Evolutionary conservation across 768 basidiomycete genomes (phyloP), one percentile per base, ranked within the genome.

Genomic region (Filobasidium floriforme): DNA sequence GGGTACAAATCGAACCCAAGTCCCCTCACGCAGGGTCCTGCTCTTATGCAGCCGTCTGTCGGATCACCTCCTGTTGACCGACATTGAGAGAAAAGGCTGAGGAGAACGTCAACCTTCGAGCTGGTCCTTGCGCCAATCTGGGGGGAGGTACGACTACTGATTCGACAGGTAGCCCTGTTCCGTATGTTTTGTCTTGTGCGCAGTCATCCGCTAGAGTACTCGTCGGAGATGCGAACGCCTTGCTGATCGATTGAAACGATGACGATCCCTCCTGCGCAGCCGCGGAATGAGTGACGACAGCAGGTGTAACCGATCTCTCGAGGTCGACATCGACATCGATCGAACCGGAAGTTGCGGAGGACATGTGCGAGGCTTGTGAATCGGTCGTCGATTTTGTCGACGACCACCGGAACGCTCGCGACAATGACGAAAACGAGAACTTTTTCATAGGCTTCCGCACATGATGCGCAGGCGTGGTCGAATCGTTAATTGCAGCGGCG

Each of bases 381-480:
- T 37, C 32, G 4, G 32, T 37, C 32, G 32, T 37, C 32, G 32
- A 37, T 37, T 37, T 37, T 37, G 32, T 37, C 32, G 32, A 37
- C 54, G 12, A 14, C 54, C 54, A 57, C 26, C 54, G 54, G 54
- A 57, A 57, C 6, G 54, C 54, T 22, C 29, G 22, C 54, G 54
- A 57, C 54, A 57, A 32, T 24, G 54, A 57, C 29, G 54, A 57
- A 24, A 57, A 57, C 12, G 54, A 57, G 26, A 57, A 57, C 29
- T 57, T 57, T 15, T 57, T 24, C 54, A 57, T 1, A 15, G 24
- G 26, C 24, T 57, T 57, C 54, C 46, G 32, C 32, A 37, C 32
- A 37, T 37, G 32, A 37, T 3, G 32, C 32, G 32, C 32, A 37
- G 46, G 46, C 18, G 46, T 49, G 15, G 15, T 15, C 46, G 46